Base-by-base conservation (phyloP, 2,329 filamentous ascomycete genomes). In the Aplosporella prunicola region DNA sequence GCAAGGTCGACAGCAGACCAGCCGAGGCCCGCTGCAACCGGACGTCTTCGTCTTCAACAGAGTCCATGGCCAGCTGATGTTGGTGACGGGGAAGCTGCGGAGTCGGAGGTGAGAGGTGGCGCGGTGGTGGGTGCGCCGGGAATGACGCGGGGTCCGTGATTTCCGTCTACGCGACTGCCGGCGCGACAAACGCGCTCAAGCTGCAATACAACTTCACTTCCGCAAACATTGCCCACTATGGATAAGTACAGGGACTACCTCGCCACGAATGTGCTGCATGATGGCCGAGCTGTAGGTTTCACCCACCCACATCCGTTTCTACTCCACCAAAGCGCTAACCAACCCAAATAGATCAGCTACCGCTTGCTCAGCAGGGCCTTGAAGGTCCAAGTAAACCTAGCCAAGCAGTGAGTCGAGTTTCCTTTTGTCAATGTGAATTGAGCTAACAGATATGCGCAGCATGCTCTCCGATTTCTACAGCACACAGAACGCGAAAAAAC, bases 381-480 rank as follows among this genome's bases (percentile, higher is more conserved):
- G 37, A 82, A 86, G 51, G 72, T 94, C 29, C 82, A 95, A 57
- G 80, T 83, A 57, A 91, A 93, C 55, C 68, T 74, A 28, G 91
- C 91, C 9, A 98, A 98, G 62, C 79, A 88, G 88, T 93, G 65
- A 47, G 74, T 58, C 42, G 40, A 20, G 17, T 32, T 22, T 35
- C 14, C 27, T 20, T 20, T 20, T 35, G 28, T 9, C 23, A 20
- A 27, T n/a, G 31, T 4, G 9, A 8, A n/a, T 18, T 26, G 27
- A 31, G 14, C 53, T 57, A 13, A 60, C 31, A 5, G 1, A 5
- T 41, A 45, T 14, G 2, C 22, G 2, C 24, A 93, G 81, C 58
- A 93, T 91, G 74, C 76, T 88, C 11, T 93, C 76, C 60, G 83
- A 93, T 20, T 96, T 93, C 48, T 76, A 95, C 57, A 69, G 72